phyloP scores from a whole-genome alignment of 176 grass and related monocot species.

The Dactylis glomerata region DNA sequence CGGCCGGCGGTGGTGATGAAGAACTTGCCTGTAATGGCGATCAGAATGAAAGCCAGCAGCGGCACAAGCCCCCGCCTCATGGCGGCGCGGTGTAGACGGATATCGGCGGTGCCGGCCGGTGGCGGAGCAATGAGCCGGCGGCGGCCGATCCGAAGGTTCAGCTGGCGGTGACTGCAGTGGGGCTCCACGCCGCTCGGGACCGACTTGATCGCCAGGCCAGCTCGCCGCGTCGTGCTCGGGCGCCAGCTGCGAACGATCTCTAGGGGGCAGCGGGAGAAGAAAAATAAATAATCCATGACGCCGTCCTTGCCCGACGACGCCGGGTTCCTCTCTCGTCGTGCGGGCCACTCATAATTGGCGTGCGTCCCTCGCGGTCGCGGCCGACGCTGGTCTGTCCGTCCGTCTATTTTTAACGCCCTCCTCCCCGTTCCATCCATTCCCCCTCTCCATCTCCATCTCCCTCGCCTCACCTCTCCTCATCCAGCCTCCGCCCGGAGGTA shows the following conservation, averaged over 20 bases:
- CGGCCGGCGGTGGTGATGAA: background rate
- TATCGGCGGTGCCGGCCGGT: background rate
- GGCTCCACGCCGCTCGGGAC: background rate
- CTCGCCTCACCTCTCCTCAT: background rate
- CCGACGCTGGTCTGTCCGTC: too few species aligned
- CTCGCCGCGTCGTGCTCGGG: background rate
- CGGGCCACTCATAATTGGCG: constrained; percentile 21
- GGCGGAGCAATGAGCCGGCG: background rate
- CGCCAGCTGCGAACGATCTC: too few species aligned
- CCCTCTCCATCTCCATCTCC: background rate
- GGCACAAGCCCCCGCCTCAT: background rate
- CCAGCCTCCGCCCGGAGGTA: constrained; percentile 40
- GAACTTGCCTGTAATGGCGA: background rate
- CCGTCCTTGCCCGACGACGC: background rate
- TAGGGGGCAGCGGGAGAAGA: background rate
- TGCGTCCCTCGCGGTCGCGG: constrained; percentile 13
- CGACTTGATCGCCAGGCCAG: background rate
- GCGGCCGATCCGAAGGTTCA: background rate
- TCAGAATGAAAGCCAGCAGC: background rate
- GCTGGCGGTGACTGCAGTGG: background rate
- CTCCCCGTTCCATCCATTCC: background rate
- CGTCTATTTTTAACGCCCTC: constrained; percentile 8
- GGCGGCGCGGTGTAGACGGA: background rate
- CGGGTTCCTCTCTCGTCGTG: constrained; percentile 18
- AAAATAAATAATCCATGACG: background rate